Conservation (phyloP, 306 rosid genomes). For the Malus asiatica region DNA sequence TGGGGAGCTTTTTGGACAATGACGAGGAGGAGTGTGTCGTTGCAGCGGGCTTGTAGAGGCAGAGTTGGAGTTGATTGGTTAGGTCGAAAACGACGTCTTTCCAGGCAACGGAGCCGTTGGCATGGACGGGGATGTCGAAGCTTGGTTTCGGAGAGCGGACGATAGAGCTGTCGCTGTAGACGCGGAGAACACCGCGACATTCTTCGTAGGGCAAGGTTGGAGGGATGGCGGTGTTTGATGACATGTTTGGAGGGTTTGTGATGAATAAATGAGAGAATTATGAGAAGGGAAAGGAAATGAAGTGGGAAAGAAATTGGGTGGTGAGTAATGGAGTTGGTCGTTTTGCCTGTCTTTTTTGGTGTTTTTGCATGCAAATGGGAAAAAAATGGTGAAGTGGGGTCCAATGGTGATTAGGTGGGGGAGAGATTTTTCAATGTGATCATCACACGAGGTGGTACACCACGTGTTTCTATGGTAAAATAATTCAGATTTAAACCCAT, state of each 20-base stretch:
- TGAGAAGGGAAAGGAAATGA: background rate
- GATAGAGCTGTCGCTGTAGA: constrained; percentile 66
- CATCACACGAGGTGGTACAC: too few species aligned
- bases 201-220: constrained; percentile 26
- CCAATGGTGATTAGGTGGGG: background rate
- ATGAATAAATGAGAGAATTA: background rate
- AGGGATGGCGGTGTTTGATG: background rate
- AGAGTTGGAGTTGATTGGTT: constrained; percentile 43
- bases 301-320: background rate
- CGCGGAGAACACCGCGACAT: constrained; percentile 74
- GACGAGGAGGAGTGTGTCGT: background rate
- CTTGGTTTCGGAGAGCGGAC: constrained; percentile 49
- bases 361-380: background rate
- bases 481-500: too few species aligned
- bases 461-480: too few species aligned
- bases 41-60: constrained; percentile 58
- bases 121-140: constrained; percentile 39
- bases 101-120: constrained; percentile 61
- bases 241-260: constrained; percentile 1
- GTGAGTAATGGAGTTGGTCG: background rate
- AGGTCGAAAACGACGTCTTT: constrained; percentile 60
- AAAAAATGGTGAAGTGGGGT: background rate
- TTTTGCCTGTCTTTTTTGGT: background rate
- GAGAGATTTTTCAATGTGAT: too few species aligned
- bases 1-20: constrained; percentile 32